phyloP scores from a whole-genome alignment of 495 filamentous ascomycete species.

The Bacidia rubella region DNA sequence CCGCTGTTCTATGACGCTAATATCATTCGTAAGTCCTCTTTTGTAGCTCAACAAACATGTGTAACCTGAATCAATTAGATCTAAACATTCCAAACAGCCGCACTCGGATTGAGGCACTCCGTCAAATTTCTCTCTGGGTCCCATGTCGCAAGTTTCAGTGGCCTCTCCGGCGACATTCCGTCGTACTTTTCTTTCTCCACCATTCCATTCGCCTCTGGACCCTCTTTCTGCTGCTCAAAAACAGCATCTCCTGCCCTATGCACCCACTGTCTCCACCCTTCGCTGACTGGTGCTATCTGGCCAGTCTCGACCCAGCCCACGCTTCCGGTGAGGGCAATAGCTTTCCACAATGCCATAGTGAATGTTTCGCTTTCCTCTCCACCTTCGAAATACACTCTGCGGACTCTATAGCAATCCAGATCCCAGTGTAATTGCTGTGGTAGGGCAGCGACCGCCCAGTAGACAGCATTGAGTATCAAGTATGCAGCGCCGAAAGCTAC shows the following conservation, averaged over 20 bases:
- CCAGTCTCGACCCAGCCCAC: slow-evolving; percentile 25
- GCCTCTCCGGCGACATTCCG: not conserved
- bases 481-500: slow-evolving; percentile 30
- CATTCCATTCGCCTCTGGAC: not conserved
- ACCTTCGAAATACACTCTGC: slow-evolving; percentile 18
- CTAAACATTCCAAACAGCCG: slow-evolving; percentile 1
- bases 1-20: too few relatives aligned
- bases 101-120: slow-evolving; percentile 5
- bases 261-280: slow-evolving; percentile 29
- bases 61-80: not conserved
- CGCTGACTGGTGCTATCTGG: slow-evolving; percentile 25
- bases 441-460: slow-evolving; percentile 34
- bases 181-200: not conserved
- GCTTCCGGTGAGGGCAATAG: slow-evolving; percentile 26
- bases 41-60: too few relatives aligned
- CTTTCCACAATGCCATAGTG: slow-evolving; percentile 32
- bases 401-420: slow-evolving; percentile 23
- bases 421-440: slow-evolving; percentile 30
- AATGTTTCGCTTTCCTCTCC: slow-evolving; percentile 22
- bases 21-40: too few relatives aligned
- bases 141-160: slow-evolving; percentile 6
- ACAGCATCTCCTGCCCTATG: slow-evolving; percentile 17
- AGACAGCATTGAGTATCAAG: slow-evolving; percentile 30
- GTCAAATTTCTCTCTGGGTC: slow-evolving; percentile 9
- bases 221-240: not conserved